Evolutionary conservation across 2,329 filamentous ascomycete species (phyloP), one percentile per base, ranked within the genome.

Genomic region (Colletotrichum phormii): DNA sequence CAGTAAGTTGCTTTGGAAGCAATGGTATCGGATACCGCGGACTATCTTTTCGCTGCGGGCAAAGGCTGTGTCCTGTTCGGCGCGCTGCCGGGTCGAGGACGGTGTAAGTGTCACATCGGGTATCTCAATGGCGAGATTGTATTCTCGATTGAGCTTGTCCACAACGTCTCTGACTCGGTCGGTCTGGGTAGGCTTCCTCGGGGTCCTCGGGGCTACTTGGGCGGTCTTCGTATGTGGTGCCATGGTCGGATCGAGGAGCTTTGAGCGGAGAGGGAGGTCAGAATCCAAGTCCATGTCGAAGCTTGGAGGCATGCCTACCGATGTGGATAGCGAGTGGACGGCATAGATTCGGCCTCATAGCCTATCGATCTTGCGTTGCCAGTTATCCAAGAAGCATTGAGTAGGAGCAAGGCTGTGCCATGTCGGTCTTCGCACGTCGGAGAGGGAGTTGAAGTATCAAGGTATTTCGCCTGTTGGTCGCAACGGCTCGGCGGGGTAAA

Each of bases 141-240:
- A 72, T n/a, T 72, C 63, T 37, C 35, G 51, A 26, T 74, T 68
- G 12, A 58, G 35, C 49, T 49, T 75, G 74, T 76, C 75, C 13
- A 64, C 53, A 24, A 54, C 42, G 15, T 66, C 46, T 22, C 13
- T 18, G 22, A 62, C 37, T 24, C 3, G 53, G 18, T 64, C 60
- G 60, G 7, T 51, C 4, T 64, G 59, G 4, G 15, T 69, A 1
- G 54, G 35, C 29, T 64, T 72, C 29, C 7, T 64, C 2, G 65
- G 70, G 4, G 70, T 72, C 4, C 35, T 70, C 4, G 70, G 70
- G 24, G 31, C 65, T 11, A 59, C n/a, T 24, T 49, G 65, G 8
- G 58, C 33, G 13, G 54, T 4, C 29, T 35, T 59, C 6, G 66
- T 60, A 5, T 53, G 60, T 22, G 59, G 54, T 37, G 26, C 66